phyloP scores from a whole-genome alignment of 2,329 filamentous ascomycete genomes.

The Hyphodiscus sp. region DNA sequence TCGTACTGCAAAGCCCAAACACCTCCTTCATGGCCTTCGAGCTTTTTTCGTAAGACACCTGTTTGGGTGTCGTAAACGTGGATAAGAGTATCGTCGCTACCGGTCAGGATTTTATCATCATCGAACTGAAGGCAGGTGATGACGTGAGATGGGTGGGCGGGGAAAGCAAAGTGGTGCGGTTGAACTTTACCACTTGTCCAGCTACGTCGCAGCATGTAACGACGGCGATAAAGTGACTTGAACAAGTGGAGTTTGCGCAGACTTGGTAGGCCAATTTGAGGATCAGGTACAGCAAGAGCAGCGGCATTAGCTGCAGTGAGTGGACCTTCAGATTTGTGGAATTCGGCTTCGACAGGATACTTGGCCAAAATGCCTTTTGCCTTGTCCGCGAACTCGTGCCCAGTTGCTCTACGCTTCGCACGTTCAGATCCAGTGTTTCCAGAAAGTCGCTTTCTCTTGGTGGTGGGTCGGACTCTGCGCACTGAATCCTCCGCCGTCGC shows the following conservation, averaged over 20 bases:
- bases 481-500: slow-evolving; percentile 12
- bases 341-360: slow-evolving; percentile 17
- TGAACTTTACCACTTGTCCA: slow-evolving; percentile 86
- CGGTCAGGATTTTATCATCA: slow-evolving; percentile 94
- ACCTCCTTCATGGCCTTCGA: slow-evolving; percentile 91
- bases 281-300: slow-evolving; percentile 74
- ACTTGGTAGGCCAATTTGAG: slow-evolving; percentile 69
- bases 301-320: slow-evolving; percentile 82
- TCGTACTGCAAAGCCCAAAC: slow-evolving; percentile 98
- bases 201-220: slow-evolving; percentile 81
- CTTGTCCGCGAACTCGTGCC: slow-evolving; percentile 24
- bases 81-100: slow-evolving; percentile 95
- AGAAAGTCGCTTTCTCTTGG: slow-evolving; percentile 29
- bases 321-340: slow-evolving; percentile 63
- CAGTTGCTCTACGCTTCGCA: slow-evolving; percentile 26
- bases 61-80: slow-evolving; percentile 98
- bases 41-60: slow-evolving; percentile 71
- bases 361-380: slow-evolving; percentile 18
- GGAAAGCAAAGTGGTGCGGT: slow-evolving; percentile 88
- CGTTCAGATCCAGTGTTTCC: slow-evolving; percentile 19
- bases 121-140: slow-evolving; percentile 98
- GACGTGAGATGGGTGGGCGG: slow-evolving; percentile 92
- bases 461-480: slow-evolving; percentile 22
- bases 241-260: slow-evolving; percentile 83
- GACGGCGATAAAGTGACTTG: slow-evolving; percentile 92